Conservation (phyloP, 441 rosid genomes). For the Gossypium davidsonii region DNA sequence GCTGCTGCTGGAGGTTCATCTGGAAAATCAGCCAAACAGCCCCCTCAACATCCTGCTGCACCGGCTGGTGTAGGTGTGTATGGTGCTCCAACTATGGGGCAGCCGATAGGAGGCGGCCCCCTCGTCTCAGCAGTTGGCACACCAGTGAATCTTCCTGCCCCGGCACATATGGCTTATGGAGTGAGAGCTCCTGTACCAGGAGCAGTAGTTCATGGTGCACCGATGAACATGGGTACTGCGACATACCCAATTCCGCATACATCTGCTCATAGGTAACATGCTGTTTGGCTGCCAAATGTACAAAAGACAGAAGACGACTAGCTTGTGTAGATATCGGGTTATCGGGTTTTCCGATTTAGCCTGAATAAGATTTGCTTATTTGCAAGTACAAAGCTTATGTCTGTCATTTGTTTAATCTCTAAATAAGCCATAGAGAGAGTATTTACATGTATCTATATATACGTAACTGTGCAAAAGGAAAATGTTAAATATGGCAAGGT, state of each 20-base stretch:
- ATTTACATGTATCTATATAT: constrained; percentile 33
- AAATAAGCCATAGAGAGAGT: constrained; percentile 37
- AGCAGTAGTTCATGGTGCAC: constrained; percentile 71
- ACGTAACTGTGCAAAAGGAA: constrained; percentile 29
- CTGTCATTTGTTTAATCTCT: constrained; percentile 22
- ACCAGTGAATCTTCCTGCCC: constrained; percentile 71
- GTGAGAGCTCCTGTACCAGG: constrained; percentile 65
- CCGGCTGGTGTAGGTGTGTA: constrained; percentile 54
- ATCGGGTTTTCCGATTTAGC: constrained; percentile 20
- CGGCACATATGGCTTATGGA: constrained; percentile 65
- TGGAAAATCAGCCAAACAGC: constrained; percentile 53
- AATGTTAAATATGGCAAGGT: constrained; percentile 5
- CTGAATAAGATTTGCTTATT: constrained; percentile 32
- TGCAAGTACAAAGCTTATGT: constrained; percentile 27
- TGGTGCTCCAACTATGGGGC: constrained; percentile 72
- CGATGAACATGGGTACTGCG: constrained; percentile 63
- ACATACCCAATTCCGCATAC: constrained; percentile 70
- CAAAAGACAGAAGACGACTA: constrained; percentile 39
- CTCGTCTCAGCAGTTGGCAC: constrained; percentile 87
- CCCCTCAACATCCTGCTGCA: constrained; percentile 41
- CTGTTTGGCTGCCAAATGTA: constrained; percentile 29
- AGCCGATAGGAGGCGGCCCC: constrained; percentile 81
- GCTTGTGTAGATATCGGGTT: constrained; percentile 28
- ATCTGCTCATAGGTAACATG: constrained; percentile 66
- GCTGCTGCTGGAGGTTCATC: constrained; percentile 48